Percentiles rank a stretch among this genome's conserved stretches.
phyloP scores from a whole-genome alignment of 2,329 filamentous ascomycete species.

The Conoideocrella luteorostrata region DNA sequence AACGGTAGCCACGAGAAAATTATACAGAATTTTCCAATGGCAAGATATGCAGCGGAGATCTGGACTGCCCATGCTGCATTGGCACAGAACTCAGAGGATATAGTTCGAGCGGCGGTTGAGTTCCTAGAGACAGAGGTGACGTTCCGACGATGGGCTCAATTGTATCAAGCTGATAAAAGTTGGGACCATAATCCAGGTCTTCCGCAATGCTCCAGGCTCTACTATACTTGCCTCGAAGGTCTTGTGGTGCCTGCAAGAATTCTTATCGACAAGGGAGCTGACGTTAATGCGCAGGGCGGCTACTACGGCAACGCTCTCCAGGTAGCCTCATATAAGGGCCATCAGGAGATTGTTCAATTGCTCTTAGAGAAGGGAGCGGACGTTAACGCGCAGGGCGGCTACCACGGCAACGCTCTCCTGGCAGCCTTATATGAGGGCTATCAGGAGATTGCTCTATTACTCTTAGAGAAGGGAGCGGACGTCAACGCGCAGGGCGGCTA shows the following conservation, averaged over 20 bases:
- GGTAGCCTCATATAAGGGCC: too few species aligned
- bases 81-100: constrained; percentile 7
- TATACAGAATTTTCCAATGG: constrained; percentile 13
- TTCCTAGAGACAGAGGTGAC: constrained; percentile 11
- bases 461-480: too few species aligned
- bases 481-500: too few species aligned
- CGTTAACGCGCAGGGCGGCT: too few species aligned
- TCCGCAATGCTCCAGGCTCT: constrained; percentile 9
- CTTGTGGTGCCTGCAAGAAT: constrained; percentile 6
- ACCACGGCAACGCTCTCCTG: too few species aligned
- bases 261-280: constrained; percentile 6
- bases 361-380: too few species aligned
- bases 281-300: too few species aligned
- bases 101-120: constrained; percentile 2
- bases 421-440: too few species aligned
- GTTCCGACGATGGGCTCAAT: constrained; percentile 10
- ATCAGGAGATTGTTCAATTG: too few species aligned
- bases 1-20: constrained; percentile 4
- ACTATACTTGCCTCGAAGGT: constrained; percentile 11
- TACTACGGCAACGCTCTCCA: too few species aligned
- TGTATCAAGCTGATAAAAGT: constrained; percentile 6
- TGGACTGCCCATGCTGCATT: constrained; percentile 12
- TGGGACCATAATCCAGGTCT: constrained; percentile 4
- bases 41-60: constrained; percentile 13
- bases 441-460: too few species aligned